These are phyloP conservation scores for Oryza glumipatula DNA, from an alignment of 176 grass and related monocot species.

Conservation along the genomic window DNA sequence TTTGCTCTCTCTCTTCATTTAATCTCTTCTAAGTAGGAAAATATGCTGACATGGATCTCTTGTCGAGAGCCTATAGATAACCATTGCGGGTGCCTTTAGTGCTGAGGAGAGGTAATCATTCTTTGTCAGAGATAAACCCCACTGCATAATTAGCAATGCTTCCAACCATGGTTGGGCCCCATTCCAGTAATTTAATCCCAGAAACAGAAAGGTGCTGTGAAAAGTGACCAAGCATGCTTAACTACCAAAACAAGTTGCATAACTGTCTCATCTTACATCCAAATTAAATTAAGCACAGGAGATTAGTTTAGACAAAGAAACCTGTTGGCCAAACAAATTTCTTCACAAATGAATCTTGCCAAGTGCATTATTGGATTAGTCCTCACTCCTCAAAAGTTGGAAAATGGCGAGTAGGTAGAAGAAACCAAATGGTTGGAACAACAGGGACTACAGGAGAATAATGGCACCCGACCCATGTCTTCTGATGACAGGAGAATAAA, in stretches of 20 bases:
- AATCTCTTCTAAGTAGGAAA: no score
- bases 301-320: constrained; percentile 6
- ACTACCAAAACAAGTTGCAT: constrained; percentile 14
- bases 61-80: no score
- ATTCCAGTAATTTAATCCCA: constrained; percentile 24
- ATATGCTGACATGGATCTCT: no score
- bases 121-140: constrained; percentile 8
- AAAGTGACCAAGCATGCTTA: constrained; percentile 26
- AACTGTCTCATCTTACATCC: constrained; percentile 28
- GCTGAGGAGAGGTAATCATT: not conserved
- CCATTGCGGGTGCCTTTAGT: not conserved
- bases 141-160: not conserved
- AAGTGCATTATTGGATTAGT: not conserved
- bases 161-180: not conserved
- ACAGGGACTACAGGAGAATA: no score
- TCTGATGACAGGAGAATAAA: not conserved
- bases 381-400: no score
- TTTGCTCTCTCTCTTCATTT: no score
- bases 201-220: not conserved
- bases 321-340: not conserved
- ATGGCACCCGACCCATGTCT: not conserved
- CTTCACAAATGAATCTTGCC: not conserved
- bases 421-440: no score
- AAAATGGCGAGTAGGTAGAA: no score
- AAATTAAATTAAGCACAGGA: constrained; percentile 39